Evolutionary conservation across 2,329 filamentous ascomycete genomes (phyloP).

Genomic region (Stachybotrys echinatus): DNA sequence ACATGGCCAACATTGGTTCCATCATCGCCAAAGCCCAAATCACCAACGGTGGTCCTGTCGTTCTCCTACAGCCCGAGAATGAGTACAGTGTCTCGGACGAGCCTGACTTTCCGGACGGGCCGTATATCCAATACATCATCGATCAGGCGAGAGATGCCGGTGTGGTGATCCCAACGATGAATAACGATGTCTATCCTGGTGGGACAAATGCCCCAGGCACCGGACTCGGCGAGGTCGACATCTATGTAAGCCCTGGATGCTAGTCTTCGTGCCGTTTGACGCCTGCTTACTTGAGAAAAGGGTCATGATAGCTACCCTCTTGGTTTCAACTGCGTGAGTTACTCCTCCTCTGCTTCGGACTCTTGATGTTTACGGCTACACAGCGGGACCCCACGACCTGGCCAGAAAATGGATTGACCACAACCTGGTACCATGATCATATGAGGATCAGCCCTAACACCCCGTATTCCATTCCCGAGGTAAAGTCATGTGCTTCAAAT

Average conservation of each 20-base stretch:
- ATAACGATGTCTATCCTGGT: slow-evolving; percentile 56
- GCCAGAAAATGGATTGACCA: slow-evolving; percentile 18
- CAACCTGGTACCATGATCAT: slow-evolving; percentile 51
- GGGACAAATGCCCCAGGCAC: background rate
- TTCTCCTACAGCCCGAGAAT: slow-evolving; percentile 77
- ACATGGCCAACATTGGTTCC: slow-evolving; percentile 55
- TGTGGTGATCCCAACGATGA: slow-evolving; percentile 69
- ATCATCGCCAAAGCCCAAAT: slow-evolving; percentile 73
- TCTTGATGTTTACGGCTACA: no score
- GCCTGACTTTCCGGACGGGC: slow-evolving; percentile 54
- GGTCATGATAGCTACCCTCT: slow-evolving; percentile 61
- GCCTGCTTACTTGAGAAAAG: slow-evolving; percentile 9
- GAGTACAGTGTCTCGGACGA: slow-evolving; percentile 66
- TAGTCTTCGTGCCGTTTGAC: slow-evolving; percentile 1
- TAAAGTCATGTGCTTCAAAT: background rate
- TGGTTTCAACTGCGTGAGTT: slow-evolving; percentile 46
- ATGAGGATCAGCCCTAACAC: slow-evolving; percentile 57
- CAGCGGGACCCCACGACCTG: slow-evolving; percentile 41
- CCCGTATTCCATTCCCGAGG: slow-evolving; percentile 53
- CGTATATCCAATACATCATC: slow-evolving; percentile 67
- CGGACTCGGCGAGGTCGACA: background rate
- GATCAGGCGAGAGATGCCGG: slow-evolving; percentile 63
- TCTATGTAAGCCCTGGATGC: background rate
- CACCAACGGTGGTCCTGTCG: slow-evolving; percentile 75
- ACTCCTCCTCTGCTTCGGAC: background rate